These are phyloP conservation scores for Arabidopsis lyrata DNA, from an alignment of 441 rosid genomes.

Conservation along the genomic window DNA sequence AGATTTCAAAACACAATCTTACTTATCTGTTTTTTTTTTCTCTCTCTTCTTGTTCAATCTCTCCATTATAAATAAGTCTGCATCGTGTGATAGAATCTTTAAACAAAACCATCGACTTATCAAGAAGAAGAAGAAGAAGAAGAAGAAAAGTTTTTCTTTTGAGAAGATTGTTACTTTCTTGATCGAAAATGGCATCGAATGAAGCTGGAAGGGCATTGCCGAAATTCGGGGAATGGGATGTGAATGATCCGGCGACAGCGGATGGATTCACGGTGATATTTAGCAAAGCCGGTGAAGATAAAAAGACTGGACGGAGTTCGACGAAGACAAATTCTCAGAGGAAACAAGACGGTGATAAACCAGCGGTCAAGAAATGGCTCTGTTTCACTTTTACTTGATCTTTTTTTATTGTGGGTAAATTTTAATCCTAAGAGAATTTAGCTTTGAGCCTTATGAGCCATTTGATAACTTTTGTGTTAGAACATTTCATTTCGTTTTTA, in stretches of 20 bases:
- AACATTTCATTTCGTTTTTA: neutral
- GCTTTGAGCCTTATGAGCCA: slow-evolving; percentile 25
- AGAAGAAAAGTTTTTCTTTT: neutral
- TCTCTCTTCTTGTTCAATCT: slow-evolving; percentile 14
- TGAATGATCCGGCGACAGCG: slow-evolving; percentile 60
- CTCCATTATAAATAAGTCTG: slow-evolving; percentile 40
- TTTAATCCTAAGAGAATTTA: slow-evolving; percentile 4
- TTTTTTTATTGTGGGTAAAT: neutral
- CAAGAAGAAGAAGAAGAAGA: neutral
- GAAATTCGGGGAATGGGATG: slow-evolving; percentile 71
- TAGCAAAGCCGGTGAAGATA: slow-evolving; percentile 60
- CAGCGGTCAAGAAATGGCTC: slow-evolving; percentile 48
- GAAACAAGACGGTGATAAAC: slow-evolving; percentile 41
- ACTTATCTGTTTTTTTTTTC: slow-evolving; percentile 9
- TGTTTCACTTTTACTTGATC: slow-evolving; percentile 42
- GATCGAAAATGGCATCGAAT: slow-evolving; percentile 37
- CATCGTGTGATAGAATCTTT: slow-evolving; percentile 9
- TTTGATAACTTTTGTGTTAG: slow-evolving; percentile 24
- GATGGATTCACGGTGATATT: slow-evolving; percentile 59
- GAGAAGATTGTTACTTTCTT: slow-evolving; percentile 29
- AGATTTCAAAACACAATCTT: slow-evolving; percentile 33
- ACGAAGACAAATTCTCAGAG: slow-evolving; percentile 37
- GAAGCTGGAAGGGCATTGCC: slow-evolving; percentile 51
- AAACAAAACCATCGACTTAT: slow-evolving; percentile 24
- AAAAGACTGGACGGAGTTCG: slow-evolving; percentile 46